Base-by-base conservation (phyloP, 495 filamentous ascomycete genomes). In the Friedmanniomyces endolithicus region DNA sequence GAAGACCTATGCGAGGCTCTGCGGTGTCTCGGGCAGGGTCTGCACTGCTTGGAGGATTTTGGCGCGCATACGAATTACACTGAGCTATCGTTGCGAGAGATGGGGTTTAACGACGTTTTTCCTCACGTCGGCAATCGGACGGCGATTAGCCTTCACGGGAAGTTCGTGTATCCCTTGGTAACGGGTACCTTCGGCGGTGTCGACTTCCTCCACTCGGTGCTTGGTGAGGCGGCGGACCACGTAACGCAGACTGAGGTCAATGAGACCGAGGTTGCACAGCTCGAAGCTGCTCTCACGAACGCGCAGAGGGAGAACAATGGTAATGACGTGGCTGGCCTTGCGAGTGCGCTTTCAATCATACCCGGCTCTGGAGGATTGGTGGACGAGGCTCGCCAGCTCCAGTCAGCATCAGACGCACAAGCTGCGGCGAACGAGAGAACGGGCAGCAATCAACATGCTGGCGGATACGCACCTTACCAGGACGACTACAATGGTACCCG, bases 11-110 rank as follows among this genome's bases (percentile, higher is more conserved):
- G 78, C 63, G 92, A 98, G 69, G 92, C 90, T 14, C 72, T 98
- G 57, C 76, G 90, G 20, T 87, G 82, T 64, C 75, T 98, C 6
- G 92, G 92, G 0, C 92, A 98, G 69, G 85, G 84, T 19, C 78
- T 98, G 1, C 92, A 98, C 70, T 92, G 86, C 59, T 74, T 97
- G 48, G 92, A 98, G 67, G 90, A 98, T 66, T 98, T 95, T 62
- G 86, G 85, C 17, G 92, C 92, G 3, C 92, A 98, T 66, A 90
- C 86, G 35, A 98, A 98, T 65, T 95, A 98, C 68, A 81, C 81
- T 53, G 92, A 98, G 69, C 79, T 96, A 25, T 84, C 77, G 8
- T 75, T 98, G 25, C 82, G 87, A 2, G 92, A 98, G 63, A 77
- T 96, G 54, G 89, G 88, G 11, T 83, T 85, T 59, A 74, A 73